phyloP scores from a whole-genome alignment of 1,139 yeast species.

The Yamadazyma friedrichii region DNA sequence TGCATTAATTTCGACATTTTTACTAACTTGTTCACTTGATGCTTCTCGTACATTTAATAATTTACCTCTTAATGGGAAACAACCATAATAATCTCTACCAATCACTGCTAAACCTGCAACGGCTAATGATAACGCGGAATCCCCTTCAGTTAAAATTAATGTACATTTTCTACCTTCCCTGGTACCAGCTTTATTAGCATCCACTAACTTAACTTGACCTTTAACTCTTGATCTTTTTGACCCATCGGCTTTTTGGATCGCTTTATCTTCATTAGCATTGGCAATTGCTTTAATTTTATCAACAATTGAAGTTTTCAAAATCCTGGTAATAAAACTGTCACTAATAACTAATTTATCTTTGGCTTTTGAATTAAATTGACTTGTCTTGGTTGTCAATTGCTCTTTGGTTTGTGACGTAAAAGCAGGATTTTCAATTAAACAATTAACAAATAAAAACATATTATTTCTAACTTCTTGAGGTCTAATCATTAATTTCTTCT shows the following conservation, averaged over 20 bases:
- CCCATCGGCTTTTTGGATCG: constrained; percentile 89
- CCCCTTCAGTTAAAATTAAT: constrained; percentile 93
- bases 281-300: constrained; percentile 84
- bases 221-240: constrained; percentile 80
- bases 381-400: constrained; percentile 83
- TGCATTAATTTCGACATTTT: constrained; percentile 92
- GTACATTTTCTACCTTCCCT: constrained; percentile 90
- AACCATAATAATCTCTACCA: constrained; percentile 94
- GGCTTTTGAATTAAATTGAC: constrained; percentile 82
- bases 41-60: constrained; percentile 95
- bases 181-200: constrained; percentile 97
- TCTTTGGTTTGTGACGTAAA: constrained; percentile 98
- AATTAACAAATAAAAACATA: constrained; percentile 87
- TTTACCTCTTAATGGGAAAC: constrained; percentile 95
- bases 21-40: constrained; percentile 86
- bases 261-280: constrained; percentile 83
- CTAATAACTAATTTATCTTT: constrained; percentile 61
- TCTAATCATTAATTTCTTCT: constrained; percentile 70
- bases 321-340: constrained; percentile 71
- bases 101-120: constrained; percentile 94
- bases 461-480: constrained; percentile 88
- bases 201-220: constrained; percentile 86
- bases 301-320: constrained; percentile 73
- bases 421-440: constrained; percentile 94
- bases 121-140: constrained; percentile 91